phyloP scores from a whole-genome alignment of 352 stramenopile genomes.

The Phytophthora tentaculata region DNA sequence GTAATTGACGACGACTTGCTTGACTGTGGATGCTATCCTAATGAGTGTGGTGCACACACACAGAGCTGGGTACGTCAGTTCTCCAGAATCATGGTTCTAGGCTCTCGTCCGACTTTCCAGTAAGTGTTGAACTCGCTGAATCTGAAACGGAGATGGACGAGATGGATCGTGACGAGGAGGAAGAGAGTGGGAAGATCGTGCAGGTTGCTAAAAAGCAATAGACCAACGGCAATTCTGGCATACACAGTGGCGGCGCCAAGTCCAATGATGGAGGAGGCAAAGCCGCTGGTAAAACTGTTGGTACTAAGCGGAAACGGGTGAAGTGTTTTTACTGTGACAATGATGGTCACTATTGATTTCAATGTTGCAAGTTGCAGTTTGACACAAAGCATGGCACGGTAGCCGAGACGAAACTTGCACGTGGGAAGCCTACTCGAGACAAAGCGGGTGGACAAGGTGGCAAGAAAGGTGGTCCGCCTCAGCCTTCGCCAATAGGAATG shows the following conservation, averaged over 20 bases:
- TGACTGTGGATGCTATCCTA: not conserved
- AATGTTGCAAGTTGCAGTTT: not conserved
- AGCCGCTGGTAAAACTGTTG: not conserved
- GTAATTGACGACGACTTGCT: not conserved
- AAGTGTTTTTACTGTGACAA: not conserved
- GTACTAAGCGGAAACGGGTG: not conserved
- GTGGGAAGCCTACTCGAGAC: too few species aligned
- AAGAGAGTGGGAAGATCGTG: not conserved
- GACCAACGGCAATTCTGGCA: not conserved
- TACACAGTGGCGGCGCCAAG: not conserved
- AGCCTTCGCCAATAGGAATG: not conserved
- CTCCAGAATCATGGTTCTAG: not conserved
- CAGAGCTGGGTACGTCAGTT: not conserved
- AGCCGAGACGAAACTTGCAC: not conserved
- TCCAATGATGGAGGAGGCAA: not conserved
- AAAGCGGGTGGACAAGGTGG: too few species aligned
- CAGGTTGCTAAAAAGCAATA: not conserved
- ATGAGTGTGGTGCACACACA: not conserved
- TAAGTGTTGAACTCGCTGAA: not conserved
- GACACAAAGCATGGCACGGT: not conserved
- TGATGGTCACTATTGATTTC: not conserved
- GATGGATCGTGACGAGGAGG: not conserved
- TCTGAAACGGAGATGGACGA: not conserved
- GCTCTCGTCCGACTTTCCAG: not conserved
- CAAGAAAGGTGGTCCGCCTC: not conserved